These are phyloP conservation scores for Nematocida ironsii DNA, from an alignment of 371 early-diverging fungal species.

Conservation along the genomic window DNA sequence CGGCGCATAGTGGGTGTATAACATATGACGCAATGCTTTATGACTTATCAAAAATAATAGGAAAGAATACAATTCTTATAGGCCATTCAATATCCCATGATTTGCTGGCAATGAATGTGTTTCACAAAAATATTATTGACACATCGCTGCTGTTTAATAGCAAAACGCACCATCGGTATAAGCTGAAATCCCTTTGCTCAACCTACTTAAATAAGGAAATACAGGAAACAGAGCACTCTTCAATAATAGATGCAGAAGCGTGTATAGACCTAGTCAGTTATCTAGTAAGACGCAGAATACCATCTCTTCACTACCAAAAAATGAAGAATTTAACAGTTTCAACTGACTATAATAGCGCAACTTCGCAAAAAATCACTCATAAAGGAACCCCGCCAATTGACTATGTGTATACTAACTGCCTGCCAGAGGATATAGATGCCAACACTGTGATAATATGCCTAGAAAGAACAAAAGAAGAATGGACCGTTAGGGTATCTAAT, in stretches of 20 bases:
- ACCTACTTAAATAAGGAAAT: conserved; percentile 61
- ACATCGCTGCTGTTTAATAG: conserved; percentile 64
- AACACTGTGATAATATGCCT: conserved; percentile 14
- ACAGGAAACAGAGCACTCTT: conserved; percentile 62
- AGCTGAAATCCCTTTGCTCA: conserved; percentile 59
- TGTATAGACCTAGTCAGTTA: conserved; percentile 46
- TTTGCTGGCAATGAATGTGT: conserved; percentile 60
- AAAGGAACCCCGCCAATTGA: conserved; percentile 10
- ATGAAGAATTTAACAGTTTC: conserved; percentile 5
- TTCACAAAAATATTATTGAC: conserved; percentile 67
- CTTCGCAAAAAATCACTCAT: background rate
- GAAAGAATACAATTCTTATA: conserved; percentile 65
- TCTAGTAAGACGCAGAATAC: conserved; percentile 1
- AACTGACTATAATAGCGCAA: background rate
- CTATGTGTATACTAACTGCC: background rate
- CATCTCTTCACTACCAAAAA: conserved; percentile 1
- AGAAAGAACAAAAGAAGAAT: background rate
- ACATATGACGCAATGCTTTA: conserved; percentile 35
- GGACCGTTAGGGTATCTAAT: background rate
- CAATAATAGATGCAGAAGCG: conserved; percentile 62
- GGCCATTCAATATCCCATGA: conserved; percentile 70
- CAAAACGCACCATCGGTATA: conserved; percentile 59
- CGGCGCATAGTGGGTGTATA: conserved; percentile 29
- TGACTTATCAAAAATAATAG: conserved; percentile 62
- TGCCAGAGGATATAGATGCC: background rate